Percentiles rank a stretch among this genome's conserved stretches.
phyloP scores from a whole-genome alignment of 768 basidiomycete genomes.

The Auriculariales sp. region DNA sequence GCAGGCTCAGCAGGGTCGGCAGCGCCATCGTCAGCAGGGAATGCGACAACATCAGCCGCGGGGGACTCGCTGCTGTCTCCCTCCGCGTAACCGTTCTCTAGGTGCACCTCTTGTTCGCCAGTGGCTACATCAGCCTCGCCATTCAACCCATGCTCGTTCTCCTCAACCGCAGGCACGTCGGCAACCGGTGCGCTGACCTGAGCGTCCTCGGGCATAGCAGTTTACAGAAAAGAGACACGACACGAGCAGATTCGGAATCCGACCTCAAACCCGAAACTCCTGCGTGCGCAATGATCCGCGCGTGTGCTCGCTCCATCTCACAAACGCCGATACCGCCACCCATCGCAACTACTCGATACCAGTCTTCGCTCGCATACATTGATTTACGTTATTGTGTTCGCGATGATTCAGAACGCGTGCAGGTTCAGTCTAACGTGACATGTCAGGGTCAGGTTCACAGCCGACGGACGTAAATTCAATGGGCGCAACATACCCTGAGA shows the following conservation, averaged over 20 bases:
- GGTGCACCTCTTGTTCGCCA: slow-evolving; percentile 12
- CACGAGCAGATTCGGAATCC: no score
- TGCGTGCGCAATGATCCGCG: no score
- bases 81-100: neutral
- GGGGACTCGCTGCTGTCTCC: slow-evolving; percentile 8
- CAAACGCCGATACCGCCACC: no score
- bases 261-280: no score
- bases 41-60: slow-evolving; percentile 21
- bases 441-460: neutral
- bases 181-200: no score
- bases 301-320: no score
- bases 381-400: neutral
- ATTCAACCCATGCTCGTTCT: neutral
- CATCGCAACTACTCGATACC: no score
- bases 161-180: no score
- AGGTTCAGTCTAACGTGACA: slow-evolving; percentile 54
- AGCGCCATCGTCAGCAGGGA: slow-evolving; percentile 21
- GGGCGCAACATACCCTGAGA: slow-evolving; percentile 30
- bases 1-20: slow-evolving; percentile 12
- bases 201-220: no score
- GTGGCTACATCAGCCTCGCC: slow-evolving; percentile 10
- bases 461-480: neutral
- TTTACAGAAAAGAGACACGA: no score
- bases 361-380: neutral
- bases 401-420: slow-evolving; percentile 23